These are phyloP conservation scores for Coemansia sp. DNA, from an alignment of 192 early-diverging fungal genomes.

Conservation along the genomic window DNA sequence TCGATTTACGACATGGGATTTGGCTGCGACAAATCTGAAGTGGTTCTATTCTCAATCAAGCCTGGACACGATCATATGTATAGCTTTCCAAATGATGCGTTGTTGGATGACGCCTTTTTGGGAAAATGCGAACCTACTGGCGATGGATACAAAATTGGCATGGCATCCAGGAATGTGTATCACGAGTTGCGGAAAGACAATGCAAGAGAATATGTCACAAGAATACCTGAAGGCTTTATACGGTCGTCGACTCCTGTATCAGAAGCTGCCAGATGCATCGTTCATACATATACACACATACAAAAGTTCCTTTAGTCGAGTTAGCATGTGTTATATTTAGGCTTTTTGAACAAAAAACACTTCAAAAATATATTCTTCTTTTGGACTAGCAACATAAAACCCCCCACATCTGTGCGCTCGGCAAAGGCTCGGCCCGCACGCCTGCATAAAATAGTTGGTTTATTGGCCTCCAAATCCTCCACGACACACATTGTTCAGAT, in stretches of 20 bases:
- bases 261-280: not conserved
- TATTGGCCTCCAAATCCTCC: slow-evolving; percentile 1
- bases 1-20: not conserved
- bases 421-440: not conserved
- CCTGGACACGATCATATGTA: not conserved
- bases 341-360: not conserved
- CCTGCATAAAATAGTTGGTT: not conserved
- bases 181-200: not conserved
- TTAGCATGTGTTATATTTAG: not conserved
- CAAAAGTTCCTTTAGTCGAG: no score
- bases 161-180: not conserved
- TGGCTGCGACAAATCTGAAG: not conserved
- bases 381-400: not conserved
- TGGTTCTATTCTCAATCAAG: not conserved
- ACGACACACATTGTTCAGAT: not conserved
- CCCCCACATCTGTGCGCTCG: not conserved
- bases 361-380: not conserved
- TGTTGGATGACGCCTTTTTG: not conserved
- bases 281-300: not conserved
- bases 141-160: not conserved
- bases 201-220: not conserved
- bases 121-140: not conserved
- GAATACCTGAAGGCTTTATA: not conserved
- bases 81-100: not conserved
- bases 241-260: not conserved